Percentiles rank a stretch among this genome's conserved stretches.
Evolutionary conservation across 2,329 filamentous ascomycete genomes (phyloP).

Genomic region (Pestalotiopsis fici): DNA sequence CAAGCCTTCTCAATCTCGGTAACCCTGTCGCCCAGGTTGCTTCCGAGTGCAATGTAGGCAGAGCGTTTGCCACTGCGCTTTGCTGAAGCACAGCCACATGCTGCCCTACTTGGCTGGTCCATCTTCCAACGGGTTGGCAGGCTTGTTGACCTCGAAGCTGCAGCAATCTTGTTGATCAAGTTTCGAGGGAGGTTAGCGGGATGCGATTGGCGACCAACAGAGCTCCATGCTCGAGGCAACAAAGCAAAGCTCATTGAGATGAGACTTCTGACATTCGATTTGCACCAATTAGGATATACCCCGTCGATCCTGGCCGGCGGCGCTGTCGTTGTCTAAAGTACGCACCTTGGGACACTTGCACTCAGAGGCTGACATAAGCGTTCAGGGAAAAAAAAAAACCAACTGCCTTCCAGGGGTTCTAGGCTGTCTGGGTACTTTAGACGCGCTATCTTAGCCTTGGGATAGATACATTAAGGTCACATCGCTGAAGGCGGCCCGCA

Average conservation of each 20-base stretch:
- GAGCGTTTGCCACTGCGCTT: conserved; percentile 32
- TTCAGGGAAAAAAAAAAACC: not conserved
- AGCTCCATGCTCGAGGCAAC: conserved; percentile 28
- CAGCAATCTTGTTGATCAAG: not conserved
- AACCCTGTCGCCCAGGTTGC: conserved; percentile 87
- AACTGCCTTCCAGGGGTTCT: not conserved
- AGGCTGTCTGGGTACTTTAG: not conserved
- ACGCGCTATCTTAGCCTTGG: not conserved
- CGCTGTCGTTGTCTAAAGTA: not conserved
- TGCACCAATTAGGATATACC: not conserved
- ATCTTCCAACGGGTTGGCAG: conserved; percentile 12
- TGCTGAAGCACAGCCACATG: conserved; percentile 25
- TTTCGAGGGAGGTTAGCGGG: conserved; percentile 5
- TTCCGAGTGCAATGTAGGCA: conserved; percentile 86
- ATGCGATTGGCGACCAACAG: conserved; percentile 20
- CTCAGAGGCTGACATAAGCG: not conserved
- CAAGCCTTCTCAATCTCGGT: conserved; percentile 85
- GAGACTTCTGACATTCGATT: not conserved
- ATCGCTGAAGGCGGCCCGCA: not conserved
- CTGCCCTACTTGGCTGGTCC: conserved; percentile 20
- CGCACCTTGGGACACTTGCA: not conserved
- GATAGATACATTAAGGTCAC: not conserved
- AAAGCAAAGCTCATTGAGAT: conserved; percentile 24
- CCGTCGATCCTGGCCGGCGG: not conserved
- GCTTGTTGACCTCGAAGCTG: not conserved